A percentile compares a stretch with the other conserved stretches of the same genome.
phyloP scores from a whole-genome alignment of 73 alveolate genomes.

The Effrenium voratum region DNA sequence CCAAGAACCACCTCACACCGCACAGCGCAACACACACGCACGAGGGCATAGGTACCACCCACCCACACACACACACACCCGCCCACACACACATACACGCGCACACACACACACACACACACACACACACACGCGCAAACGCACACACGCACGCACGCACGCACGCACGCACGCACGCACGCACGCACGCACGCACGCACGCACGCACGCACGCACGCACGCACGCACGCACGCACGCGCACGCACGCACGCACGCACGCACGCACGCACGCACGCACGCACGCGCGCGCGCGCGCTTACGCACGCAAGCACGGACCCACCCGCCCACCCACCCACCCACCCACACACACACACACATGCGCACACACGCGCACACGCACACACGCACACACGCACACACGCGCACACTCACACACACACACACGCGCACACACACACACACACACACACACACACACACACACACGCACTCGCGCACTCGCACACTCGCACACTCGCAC shows the following conservation, averaged over 20 bases:
- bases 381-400: neutral
- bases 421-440: neutral
- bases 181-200: constrained; percentile 38
- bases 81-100: neutral
- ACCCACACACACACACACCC: neutral
- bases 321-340: neutral
- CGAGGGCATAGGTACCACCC: neutral
- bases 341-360: neutral
- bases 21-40: neutral
- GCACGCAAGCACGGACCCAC: neutral
- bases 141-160: constrained; percentile 15
- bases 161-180: constrained; percentile 42
- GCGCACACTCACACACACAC: neutral
- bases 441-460: neutral
- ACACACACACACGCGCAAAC: neutral
- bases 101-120: constrained; percentile 6
- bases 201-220: constrained; percentile 33
- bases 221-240: constrained; percentile 22
- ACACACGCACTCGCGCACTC: neutral
- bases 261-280: neutral
- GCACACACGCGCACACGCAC: neutral
- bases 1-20: neutral
- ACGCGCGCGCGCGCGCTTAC: neutral
- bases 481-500: neutral
- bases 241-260: neutral